These are phyloP conservation scores for Trichophaea hybrida DNA, from an alignment of 2,329 filamentous ascomycete species.

Conservation along the genomic window DNA sequence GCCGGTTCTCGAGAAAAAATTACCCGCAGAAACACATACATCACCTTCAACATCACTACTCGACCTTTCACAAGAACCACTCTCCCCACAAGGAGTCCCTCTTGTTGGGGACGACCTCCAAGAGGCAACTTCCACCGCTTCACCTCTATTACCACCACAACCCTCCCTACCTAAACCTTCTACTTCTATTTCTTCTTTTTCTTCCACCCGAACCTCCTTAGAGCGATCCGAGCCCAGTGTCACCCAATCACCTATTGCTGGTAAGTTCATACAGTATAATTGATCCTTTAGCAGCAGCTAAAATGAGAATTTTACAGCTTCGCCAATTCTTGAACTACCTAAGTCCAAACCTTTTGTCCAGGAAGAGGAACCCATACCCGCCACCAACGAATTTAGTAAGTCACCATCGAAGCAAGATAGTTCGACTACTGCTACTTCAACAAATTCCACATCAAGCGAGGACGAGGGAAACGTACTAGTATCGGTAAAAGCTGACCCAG, in stretches of 20 bases:
- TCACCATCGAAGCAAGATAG: not conserved
- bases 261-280: not conserved
- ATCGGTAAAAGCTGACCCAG: constrained; percentile 14
- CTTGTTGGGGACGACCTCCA: not conserved
- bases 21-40: not conserved
- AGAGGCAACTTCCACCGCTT: not conserved
- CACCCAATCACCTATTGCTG: not conserved
- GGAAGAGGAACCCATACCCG: not conserved
- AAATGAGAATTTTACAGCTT: not conserved
- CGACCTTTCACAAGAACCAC: not conserved
- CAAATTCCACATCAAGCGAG: not conserved
- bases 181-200: not conserved
- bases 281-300: not conserved
- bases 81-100: not conserved
- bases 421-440: not conserved
- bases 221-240: not conserved
- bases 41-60: not conserved
- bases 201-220: not conserved
- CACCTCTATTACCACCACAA: not conserved
- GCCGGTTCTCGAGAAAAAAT: not conserved
- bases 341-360: not conserved
- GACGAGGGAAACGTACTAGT: not conserved
- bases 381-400: not conserved
- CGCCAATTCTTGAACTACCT: not conserved
- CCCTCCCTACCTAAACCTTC: not conserved